Evolutionary conservation across 2,329 filamentous ascomycete species (phyloP), one percentile per base, ranked within the genome.

Genomic region (Cladophialophora carrionii): DNA sequence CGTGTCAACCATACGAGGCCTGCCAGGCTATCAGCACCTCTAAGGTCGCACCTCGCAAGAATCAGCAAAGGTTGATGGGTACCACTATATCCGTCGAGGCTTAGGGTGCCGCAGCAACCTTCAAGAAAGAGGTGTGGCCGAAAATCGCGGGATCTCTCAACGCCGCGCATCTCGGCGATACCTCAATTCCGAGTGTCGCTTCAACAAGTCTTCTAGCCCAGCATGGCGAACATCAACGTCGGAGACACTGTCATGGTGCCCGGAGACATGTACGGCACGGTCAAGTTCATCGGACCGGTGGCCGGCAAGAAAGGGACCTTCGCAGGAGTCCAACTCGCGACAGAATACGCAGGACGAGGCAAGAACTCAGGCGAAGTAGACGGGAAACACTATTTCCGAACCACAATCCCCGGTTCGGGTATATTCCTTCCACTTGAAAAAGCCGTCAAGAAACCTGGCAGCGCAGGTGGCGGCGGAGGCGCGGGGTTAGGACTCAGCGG

Each of bases 341-440:
- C 86, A 60, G 90, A 96, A 71, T 96, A 89, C 80, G 90, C 92
- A 37, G 78, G 84, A 58, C 87, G 90, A 74, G 95, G 95, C 37
- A 99, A 99, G 83, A 99, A 99, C 75, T 96, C 86, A 73, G 95
- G 95, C 69, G 93, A 96, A 77, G 95, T 98, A 61, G 94, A 98
- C 72, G 95, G 94, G 48, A 82, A 81, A 65, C 81, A 81, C 62
- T 99, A 99, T 79, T 99, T 99, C 76, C 84, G 82, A 41, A 96
- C 95, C 10, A 84, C 84, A 2, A 79, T 88, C 24, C 86, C 91
- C 0, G 92, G 92, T 67, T 88, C 95, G 2, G 95, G 95, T 66
- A 98, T 99, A 73, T 99, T 99, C 75, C 84, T 99, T 14, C 95
- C 95, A 3, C 81, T 95, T 17, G 87, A 88, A 76, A 95, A 96